phyloP scores from a whole-genome alignment of 192 early-diverging fungal genomes.

The Entomortierella lignicola region DNA sequence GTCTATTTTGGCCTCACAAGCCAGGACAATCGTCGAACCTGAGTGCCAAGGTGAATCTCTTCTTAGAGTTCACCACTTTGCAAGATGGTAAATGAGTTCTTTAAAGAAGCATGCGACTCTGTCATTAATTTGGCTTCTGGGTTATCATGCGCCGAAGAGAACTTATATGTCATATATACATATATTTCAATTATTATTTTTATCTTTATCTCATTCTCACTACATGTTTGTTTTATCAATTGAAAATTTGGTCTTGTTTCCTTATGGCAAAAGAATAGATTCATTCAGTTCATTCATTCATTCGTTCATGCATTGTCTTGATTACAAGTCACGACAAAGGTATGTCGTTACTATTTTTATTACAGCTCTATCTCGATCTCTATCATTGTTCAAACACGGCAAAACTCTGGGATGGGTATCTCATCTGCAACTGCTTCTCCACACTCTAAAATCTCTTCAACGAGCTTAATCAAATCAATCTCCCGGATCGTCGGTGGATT shows the following conservation, averaged over 20 bases:
- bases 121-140: conserved; percentile 53
- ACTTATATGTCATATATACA: conserved; percentile 34
- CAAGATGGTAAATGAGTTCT: conserved; percentile 41
- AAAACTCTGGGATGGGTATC: conserved; percentile 30
- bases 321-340: too few species aligned
- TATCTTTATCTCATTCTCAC: not conserved
- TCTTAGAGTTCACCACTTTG: conserved; percentile 47
- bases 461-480: conserved; percentile 58
- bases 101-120: conserved; percentile 51
- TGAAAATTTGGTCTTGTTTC: too few species aligned
- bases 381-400: conserved; percentile 19
- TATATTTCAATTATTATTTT: not conserved
- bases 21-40: conserved; percentile 49
- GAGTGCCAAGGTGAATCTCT: conserved; percentile 47
- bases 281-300: too few species aligned
- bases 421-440: conserved; percentile 29
- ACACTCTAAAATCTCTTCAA: conserved; percentile 68
- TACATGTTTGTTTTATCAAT: not conserved
- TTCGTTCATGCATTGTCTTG: too few species aligned
- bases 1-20: conserved; percentile 52
- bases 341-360: not conserved
- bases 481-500: conserved; percentile 74
- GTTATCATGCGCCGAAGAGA: conserved; percentile 51
- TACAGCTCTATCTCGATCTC: not conserved
- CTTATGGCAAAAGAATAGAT: too few species aligned